Evolutionary conservation across 176 grass and related monocot genomes (phyloP), one percentile per base, ranked within the genome.

Genomic region (Panicum miliaceum): DNA sequence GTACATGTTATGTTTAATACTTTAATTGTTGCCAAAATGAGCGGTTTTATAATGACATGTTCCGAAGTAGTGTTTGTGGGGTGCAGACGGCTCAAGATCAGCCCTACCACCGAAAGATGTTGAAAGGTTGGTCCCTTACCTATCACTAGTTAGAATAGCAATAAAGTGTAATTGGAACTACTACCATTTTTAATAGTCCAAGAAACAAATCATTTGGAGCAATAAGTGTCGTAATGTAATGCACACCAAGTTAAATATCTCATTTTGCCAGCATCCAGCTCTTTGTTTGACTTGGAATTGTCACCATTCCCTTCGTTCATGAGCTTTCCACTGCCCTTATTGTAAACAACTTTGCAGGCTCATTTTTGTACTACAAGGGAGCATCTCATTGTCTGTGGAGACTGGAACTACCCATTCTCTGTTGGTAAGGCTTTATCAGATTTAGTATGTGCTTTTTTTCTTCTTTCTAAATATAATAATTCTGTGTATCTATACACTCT

Each of bases 341-440:
- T 79, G 27, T 88, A 13, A 81, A 88, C 0, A 5, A 77, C 78
- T 71, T 78, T 88, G 22, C 83, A 98, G 96, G 96, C 85, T 98
- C 79, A 74, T 95, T 75, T 98, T 98, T 92, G 91, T 98, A 48
- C 66, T 95, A 53, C 84, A 95, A 65, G 96, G 96, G 6, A 85
- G 89, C 76, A 83, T 87, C 84, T 40, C 32, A 22, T 81, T 98
- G 65, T 90, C 87, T 47, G 68, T 85, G 73, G 86, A 84, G 74
- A 83, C 80, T 74, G 76, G 74, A 62, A 80, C 51, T 29, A 73
- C 65, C 66, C 85, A 93, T 80, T 87, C 90, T 67, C 71, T 98
- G 34, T 67, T 65, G 78, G 96, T 98, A 89, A 95, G 87, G 64
- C 51, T 93, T 36, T 78, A 45, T 83, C 52, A 82, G 36, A 69